phyloP scores from a whole-genome alignment of 2,329 filamentous ascomycete genomes.

The Ciborinia camelliae region DNA sequence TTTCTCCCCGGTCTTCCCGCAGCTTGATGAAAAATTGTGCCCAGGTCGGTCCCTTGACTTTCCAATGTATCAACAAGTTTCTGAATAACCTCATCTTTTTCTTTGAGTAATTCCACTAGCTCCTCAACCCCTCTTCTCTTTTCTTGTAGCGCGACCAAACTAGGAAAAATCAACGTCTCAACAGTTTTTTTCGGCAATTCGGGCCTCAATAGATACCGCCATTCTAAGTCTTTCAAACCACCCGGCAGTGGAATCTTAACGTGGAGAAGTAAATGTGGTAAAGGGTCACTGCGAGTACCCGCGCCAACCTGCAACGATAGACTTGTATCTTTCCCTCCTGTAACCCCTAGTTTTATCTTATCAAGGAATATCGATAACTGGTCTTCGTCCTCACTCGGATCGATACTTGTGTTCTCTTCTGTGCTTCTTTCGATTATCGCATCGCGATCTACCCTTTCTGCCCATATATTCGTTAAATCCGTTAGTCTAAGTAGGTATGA shows the following conservation, averaged over 20 bases:
- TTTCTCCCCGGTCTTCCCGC: slow-evolving; percentile 39
- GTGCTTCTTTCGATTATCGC: slow-evolving; percentile 61
- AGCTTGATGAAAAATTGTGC: slow-evolving; percentile 48
- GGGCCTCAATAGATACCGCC: slow-evolving; percentile 57
- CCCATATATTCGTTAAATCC: slow-evolving; percentile 72
- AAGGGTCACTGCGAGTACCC: slow-evolving; percentile 29
- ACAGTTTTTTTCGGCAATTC: slow-evolving; percentile 41
- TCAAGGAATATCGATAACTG: slow-evolving; percentile 66
- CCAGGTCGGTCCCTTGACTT: slow-evolving; percentile 48
- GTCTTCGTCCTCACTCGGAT: slow-evolving; percentile 60
- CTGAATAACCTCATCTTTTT: slow-evolving; percentile 54
- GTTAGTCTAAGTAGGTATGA: slow-evolving; percentile 66
- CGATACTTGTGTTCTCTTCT: slow-evolving; percentile 65
- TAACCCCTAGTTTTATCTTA: slow-evolving; percentile 53
- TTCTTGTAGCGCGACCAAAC: slow-evolving; percentile 44
- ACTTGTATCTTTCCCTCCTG: slow-evolving; percentile 45
- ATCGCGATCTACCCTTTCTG: slow-evolving; percentile 59
- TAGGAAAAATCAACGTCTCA: slow-evolving; percentile 46
- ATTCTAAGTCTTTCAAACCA: slow-evolving; percentile 60
- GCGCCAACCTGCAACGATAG: slow-evolving; percentile 42
- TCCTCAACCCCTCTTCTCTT: slow-evolving; percentile 41
- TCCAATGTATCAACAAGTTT: slow-evolving; percentile 54
- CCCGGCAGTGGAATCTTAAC: slow-evolving; percentile 58
- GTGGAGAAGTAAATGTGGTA: slow-evolving; percentile 40
- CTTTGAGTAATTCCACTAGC: slow-evolving; percentile 45